Evolutionary conservation across 148 eudicot genomes (phyloP).

Genomic region (Simmondsia chinensis): DNA sequence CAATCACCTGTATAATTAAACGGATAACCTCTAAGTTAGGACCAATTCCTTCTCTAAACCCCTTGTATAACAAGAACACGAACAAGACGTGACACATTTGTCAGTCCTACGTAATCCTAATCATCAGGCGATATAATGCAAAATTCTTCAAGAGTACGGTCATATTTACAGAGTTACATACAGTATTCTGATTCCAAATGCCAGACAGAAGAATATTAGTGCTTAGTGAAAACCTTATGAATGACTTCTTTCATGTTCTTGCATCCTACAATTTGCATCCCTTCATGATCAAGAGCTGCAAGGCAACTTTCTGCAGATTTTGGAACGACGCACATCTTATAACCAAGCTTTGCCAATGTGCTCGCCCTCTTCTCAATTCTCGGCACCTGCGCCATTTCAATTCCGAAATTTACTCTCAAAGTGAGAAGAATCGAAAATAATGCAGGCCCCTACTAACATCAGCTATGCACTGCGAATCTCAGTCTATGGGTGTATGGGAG

Average conservation of each 20-base stretch:
- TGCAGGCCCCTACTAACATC: background rate
- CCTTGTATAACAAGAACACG: no score
- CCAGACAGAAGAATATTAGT: no score
- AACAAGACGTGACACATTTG: no score
- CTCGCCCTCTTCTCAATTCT: constrained; percentile 78
- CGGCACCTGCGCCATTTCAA: constrained; percentile 76
- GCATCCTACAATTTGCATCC: constrained; percentile 55
- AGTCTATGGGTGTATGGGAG: background rate
- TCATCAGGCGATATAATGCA: no score
- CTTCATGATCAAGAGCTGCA: constrained; percentile 28
- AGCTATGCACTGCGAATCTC: background rate
- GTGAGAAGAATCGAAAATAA: background rate
- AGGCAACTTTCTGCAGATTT: constrained; percentile 39
- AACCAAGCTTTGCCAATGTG: constrained; percentile 80
- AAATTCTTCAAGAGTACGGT: no score
- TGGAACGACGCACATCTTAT: constrained; percentile 67
- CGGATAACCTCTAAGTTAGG: no score
- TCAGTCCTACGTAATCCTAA: no score
- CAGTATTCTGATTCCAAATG: no score
- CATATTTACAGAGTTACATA: no score
- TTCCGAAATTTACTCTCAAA: no score
- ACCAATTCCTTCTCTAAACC: no score
- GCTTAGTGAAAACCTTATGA: constrained; percentile 50
- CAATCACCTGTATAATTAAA: no score
- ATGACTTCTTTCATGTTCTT: constrained; percentile 75